Conservation (phyloP, 495 filamentous ascomycete species). For the Durotheca rogersii region DNA sequence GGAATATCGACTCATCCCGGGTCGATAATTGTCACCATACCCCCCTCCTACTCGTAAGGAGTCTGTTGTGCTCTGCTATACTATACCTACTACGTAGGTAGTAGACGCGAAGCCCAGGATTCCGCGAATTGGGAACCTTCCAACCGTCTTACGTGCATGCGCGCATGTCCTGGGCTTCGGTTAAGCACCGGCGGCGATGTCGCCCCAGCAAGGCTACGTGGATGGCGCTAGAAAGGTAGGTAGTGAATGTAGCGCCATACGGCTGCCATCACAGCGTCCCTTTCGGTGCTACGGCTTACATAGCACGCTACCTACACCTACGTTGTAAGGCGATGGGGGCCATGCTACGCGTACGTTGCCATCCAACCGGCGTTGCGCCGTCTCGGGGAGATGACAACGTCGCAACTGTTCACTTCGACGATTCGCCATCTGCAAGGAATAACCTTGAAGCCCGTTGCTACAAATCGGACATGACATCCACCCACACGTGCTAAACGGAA, state of each 20-base stretch:
- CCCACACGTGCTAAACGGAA: constrained; percentile 16
- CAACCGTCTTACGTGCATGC: too few relatives aligned
- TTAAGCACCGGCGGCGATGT: neutral
- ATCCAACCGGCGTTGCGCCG: constrained; percentile 1
- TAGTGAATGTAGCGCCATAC: neutral
- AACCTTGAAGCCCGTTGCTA: constrained; percentile 7
- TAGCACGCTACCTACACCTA: constrained; percentile 3
- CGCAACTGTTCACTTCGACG: constrained; percentile 9
- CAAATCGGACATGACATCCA: constrained; percentile 13
- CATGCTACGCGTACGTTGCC: too few relatives aligned
- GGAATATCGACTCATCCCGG: constrained; percentile 6
- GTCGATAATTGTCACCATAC: constrained; percentile 8
- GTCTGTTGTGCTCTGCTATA: too few relatives aligned
- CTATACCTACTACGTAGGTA: too few relatives aligned
- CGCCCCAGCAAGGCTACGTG: neutral
- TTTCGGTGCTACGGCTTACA: constrained; percentile 1
- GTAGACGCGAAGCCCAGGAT: too few relatives aligned
- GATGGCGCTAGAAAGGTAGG: constrained; percentile 1
- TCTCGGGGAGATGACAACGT: constrained; percentile 27
- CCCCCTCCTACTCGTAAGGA: neutral
- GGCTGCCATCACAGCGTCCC: constrained; percentile 1
- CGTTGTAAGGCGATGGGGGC: too few relatives aligned
- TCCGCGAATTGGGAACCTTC: too few relatives aligned
- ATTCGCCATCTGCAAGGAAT: constrained; percentile 26
- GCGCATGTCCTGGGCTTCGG: neutral